These are phyloP conservation scores for Ogataea methylovora DNA, from an alignment of 805 yeast species.

Conservation along the genomic window DNA sequence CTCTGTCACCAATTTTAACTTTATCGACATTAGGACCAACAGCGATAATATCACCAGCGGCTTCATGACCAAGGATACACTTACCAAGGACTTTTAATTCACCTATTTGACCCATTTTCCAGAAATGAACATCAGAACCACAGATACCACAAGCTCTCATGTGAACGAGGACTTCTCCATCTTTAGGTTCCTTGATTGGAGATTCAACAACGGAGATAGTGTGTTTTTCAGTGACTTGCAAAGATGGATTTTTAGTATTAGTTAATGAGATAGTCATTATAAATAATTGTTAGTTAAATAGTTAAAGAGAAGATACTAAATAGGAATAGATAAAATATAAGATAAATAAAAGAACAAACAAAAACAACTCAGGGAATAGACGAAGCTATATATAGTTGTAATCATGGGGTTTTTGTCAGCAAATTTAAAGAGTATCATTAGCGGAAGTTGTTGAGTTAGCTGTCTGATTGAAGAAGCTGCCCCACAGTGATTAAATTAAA, in stretches of 20 bases:
- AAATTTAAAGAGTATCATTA: too few species aligned
- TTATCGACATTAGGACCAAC: slow-evolving; percentile 41
- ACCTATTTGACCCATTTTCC: slow-evolving; percentile 58
- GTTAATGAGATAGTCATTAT: not conserved
- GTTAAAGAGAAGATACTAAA: too few species aligned
- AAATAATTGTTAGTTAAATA: too few species aligned
- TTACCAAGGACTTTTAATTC: slow-evolving; percentile 29
- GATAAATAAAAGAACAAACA: too few species aligned
- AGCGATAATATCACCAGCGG: slow-evolving; percentile 37
- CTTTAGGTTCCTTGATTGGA: slow-evolving; percentile 20
- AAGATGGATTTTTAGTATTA: slow-evolving; percentile 10
- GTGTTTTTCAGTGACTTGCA: slow-evolving; percentile 14
- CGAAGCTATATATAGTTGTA: too few species aligned
- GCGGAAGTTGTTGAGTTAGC: too few species aligned
- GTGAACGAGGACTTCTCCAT: slow-evolving; percentile 43
- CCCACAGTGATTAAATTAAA: too few species aligned
- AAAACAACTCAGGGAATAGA: too few species aligned
- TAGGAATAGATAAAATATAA: too few species aligned
- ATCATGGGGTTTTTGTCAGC: too few species aligned
- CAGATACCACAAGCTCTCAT: slow-evolving; percentile 66
- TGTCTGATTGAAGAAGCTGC: too few species aligned
- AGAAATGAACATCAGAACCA: slow-evolving; percentile 68
- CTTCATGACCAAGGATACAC: slow-evolving; percentile 38
- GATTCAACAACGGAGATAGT: slow-evolving; percentile 11
- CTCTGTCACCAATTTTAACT: slow-evolving; percentile 38